phyloP scores from a whole-genome alignment of 306 rosid genomes.

The Medicago truncatula region MtrunA17r5.0-ANR NC_053042.1:16145001-16145500 shows the following conservation, averaged over 20 bases:
- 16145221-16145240: background rate
- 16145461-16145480: too few relatives aligned
- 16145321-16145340: conserved; percentile 31
- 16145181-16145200: background rate
- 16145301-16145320: background rate
- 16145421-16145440: conserved; percentile 71
- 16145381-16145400: conserved; percentile 93
- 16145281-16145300: background rate
- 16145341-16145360: conserved; percentile 68
- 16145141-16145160: too few relatives aligned
- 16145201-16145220: background rate
- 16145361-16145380: conserved; percentile 96
- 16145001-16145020: conserved; percentile 90
- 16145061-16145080: conserved; percentile 4
- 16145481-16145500: background rate
- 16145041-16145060: conserved; percentile 12
- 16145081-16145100: background rate
- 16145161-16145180: background rate
- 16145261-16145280: background rate
- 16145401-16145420: conserved; percentile 99
- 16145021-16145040: conserved; percentile 30
- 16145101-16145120: background rate
- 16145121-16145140: too few relatives aligned
- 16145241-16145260: background rate
- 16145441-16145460: conserved; percentile 23